Conservation (phyloP, 2,329 filamentous ascomycete genomes). For the Zymoseptoria passerinii region DNA sequence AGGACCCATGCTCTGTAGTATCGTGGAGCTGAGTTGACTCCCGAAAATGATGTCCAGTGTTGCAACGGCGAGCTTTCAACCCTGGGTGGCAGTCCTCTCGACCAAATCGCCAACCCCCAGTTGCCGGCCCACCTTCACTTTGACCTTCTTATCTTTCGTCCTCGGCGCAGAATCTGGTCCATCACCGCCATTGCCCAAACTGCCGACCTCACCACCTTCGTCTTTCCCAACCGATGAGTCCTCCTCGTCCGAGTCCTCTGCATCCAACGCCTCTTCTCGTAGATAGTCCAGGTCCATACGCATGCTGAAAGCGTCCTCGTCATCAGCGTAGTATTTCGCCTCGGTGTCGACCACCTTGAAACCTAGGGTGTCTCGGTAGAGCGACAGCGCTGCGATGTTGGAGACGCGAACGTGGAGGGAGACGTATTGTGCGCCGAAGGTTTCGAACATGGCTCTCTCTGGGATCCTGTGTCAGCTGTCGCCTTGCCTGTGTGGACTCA, state of each 20-base stretch:
- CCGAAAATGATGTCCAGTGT: not conserved
- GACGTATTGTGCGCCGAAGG: conserved; percentile 83
- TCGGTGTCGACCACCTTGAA: conserved; percentile 84
- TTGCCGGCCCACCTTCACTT: conserved; percentile 74
- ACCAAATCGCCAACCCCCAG: conserved; percentile 70
- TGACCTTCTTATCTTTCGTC: conserved; percentile 56
- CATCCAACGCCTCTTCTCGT: conserved; percentile 45
- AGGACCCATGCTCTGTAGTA: not conserved
- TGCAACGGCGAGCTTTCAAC: not conserved
- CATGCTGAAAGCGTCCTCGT: conserved; percentile 94
- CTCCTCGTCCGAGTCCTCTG: conserved; percentile 34
- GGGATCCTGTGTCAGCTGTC: conserved; percentile 7
- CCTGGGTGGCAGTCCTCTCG: conserved; percentile 37
- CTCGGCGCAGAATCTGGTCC: conserved; percentile 30
- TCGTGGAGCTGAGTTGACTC: not conserved
- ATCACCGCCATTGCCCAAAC: conserved; percentile 34
- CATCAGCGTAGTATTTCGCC: conserved; percentile 90
- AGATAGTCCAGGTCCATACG: conserved; percentile 65
- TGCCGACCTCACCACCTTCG: conserved; percentile 34
- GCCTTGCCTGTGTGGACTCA: too few species aligned
- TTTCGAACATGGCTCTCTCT: conserved; percentile 96
- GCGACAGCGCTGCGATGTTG: conserved; percentile 80
- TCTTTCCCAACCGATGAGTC: conserved; percentile 35
- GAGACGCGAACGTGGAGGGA: conserved; percentile 91
- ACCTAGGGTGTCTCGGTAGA: conserved; percentile 86